These are phyloP conservation scores for Lipomyces anomalus DNA, from an alignment of 805 yeast species.

Conservation along the genomic window DNA sequence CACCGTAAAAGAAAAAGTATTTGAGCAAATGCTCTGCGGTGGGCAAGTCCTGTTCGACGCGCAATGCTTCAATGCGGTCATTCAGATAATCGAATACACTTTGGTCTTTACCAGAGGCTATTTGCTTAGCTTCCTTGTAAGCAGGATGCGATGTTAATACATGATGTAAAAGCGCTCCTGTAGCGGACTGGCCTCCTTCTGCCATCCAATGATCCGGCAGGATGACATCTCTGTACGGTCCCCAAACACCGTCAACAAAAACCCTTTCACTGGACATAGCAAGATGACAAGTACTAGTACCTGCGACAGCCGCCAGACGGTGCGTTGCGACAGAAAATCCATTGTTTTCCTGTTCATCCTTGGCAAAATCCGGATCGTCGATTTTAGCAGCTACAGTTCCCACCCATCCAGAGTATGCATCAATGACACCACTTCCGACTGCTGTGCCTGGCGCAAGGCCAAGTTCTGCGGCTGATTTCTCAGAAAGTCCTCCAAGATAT, in stretches of 20 bases:
- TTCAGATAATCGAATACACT: constrained; percentile 82
- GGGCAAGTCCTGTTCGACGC: constrained; percentile 50
- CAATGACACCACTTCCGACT: constrained; percentile 95
- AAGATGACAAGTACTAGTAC: constrained; percentile 95
- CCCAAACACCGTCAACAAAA: constrained; percentile 97
- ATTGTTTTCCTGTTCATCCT: constrained; percentile 35
- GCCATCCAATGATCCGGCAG: constrained; percentile 92
- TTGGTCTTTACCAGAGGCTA: constrained; percentile 61
- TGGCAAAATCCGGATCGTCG: constrained; percentile 39
- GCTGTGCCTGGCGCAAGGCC: constrained; percentile 75
- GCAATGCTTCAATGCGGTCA: constrained; percentile 62
- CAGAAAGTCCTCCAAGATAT: constrained; percentile 65
- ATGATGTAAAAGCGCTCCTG: constrained; percentile 90
- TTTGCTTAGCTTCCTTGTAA: constrained; percentile 57
- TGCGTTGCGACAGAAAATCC: constrained; percentile 52
- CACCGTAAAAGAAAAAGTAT: constrained; percentile 89
- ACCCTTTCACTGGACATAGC: constrained; percentile 78
- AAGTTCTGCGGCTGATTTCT: constrained; percentile 66
- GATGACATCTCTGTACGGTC: constrained; percentile 91
- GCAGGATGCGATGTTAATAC: constrained; percentile 89
- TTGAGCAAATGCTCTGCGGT: constrained; percentile 77
- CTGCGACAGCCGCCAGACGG: constrained; percentile 95
- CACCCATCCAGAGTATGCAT: constrained; percentile 98
- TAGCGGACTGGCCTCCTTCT: constrained; percentile 98
- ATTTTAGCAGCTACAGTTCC: constrained; percentile 95